phyloP scores from a whole-genome alignment of 306 rosid species.

The Rosa lucieae region DNA sequence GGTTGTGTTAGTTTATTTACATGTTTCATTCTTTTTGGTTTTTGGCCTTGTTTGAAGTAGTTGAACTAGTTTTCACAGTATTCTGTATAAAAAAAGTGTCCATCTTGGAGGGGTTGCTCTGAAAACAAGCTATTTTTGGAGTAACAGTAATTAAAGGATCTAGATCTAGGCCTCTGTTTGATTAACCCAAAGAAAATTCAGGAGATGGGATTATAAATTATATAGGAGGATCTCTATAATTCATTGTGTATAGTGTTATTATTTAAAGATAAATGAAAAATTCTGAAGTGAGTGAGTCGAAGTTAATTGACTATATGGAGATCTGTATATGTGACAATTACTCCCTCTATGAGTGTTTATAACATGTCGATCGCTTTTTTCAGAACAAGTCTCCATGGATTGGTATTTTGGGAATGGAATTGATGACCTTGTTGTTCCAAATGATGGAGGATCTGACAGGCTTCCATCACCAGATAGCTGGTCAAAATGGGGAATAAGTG shows the following conservation, averaged over 20 bases:
- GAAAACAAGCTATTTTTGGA: not conserved
- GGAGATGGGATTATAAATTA: not conserved
- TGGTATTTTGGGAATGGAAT: slow-evolving; percentile 49
- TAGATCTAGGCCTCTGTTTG: slow-evolving; percentile 8
- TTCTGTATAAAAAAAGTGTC: not conserved
- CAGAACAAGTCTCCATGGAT: slow-evolving; percentile 60
- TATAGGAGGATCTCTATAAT: not conserved
- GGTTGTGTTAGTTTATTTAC: not conserved
- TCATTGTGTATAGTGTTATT: not conserved
- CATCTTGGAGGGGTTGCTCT: not conserved
- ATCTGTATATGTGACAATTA: not conserved
- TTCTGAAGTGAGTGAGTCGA: not conserved
- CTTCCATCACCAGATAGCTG: slow-evolving; percentile 63
- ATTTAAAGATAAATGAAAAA: not conserved
- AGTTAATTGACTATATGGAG: not conserved
- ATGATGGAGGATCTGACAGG: slow-evolving; percentile 47
- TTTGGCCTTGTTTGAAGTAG: not conserved
- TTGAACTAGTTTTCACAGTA: not conserved
- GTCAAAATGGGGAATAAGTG: slow-evolving; percentile 63
- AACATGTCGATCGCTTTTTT: not conserved
- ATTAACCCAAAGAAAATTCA: not conserved
- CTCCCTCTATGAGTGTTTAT: too few species aligned
- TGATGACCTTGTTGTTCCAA: slow-evolving; percentile 51
- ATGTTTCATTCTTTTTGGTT: not conserved
- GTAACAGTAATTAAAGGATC: not conserved